Percentiles rank a stretch among this genome's conserved stretches.
Evolutionary conservation across 805 yeast species (phyloP).

Genomic region (Metschnikowia gelsemii): DNA sequence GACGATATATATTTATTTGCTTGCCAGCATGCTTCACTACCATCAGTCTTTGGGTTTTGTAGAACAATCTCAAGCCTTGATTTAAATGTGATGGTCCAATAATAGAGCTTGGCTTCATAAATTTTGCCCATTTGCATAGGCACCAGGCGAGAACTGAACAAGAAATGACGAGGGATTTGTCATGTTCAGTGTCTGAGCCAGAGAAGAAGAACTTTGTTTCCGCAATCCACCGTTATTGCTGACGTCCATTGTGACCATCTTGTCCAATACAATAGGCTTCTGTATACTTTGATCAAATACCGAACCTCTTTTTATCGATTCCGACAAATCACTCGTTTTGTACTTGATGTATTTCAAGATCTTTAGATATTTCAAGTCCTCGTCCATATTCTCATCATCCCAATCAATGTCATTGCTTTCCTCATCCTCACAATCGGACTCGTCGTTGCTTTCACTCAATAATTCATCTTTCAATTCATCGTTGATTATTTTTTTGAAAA

Average conservation of each 20-base stretch:
- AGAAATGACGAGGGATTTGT: slow-evolving; percentile 2
- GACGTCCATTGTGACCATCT: slow-evolving; percentile 15
- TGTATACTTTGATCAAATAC: background rate
- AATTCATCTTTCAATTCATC: slow-evolving; percentile 42
- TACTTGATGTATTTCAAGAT: slow-evolving; percentile 43
- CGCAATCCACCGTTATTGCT: background rate
- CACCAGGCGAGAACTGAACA: slow-evolving; percentile 8
- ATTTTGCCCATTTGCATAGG: slow-evolving; percentile 1
- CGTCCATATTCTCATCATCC: slow-evolving; percentile 50
- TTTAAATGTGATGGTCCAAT: too few relatives aligned
- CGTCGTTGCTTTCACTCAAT: slow-evolving; percentile 28
- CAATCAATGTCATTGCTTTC: slow-evolving; percentile 41
- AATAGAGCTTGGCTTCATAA: too few relatives aligned
- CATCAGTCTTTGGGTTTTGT: too few relatives aligned
- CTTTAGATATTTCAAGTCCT: slow-evolving; percentile 44
- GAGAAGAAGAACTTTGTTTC: background rate
- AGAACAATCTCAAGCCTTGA: background rate
- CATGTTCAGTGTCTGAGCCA: background rate
- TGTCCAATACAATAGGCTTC: background rate
- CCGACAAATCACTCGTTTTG: slow-evolving; percentile 24
- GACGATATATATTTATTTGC: too few relatives aligned
- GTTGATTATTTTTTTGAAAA: slow-evolving; percentile 38
- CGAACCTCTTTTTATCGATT: background rate
- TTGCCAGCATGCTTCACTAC: too few relatives aligned
- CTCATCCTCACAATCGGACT: slow-evolving; percentile 32